phyloP scores from a whole-genome alignment of 129 eudicot genomes.

The Artemisia argyi region DNA sequence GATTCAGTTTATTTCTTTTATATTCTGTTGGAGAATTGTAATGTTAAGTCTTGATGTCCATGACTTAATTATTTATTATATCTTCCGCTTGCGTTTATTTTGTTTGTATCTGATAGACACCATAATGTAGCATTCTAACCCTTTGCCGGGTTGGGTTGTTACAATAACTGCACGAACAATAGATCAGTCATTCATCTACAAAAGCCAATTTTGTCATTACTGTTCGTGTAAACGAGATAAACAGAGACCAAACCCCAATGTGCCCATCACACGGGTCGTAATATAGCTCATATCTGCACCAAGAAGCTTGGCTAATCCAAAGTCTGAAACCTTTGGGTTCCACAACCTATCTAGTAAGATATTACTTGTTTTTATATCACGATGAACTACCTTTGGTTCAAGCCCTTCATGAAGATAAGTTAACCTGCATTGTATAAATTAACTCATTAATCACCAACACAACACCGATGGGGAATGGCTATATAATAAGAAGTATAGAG shows the following conservation, averaged over 20 bases:
- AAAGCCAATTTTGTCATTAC: neutral
- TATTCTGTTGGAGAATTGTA: too few relatives aligned
- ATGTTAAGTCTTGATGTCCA: too few relatives aligned
- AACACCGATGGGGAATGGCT: neutral
- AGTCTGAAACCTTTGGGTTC: slow-evolving; percentile 74
- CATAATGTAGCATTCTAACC: too few relatives aligned
- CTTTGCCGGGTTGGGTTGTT: too few relatives aligned
- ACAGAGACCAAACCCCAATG: slow-evolving; percentile 49
- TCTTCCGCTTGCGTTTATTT: too few relatives aligned
- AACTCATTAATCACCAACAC: neutral
- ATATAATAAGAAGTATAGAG: neutral
- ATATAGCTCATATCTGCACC: slow-evolving; percentile 64
- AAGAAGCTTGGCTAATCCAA: slow-evolving; percentile 75
- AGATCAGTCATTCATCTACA: slow-evolving; percentile 1
- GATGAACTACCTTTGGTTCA: slow-evolving; percentile 77
- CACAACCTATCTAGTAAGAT: slow-evolving; percentile 65
- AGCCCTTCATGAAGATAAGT: slow-evolving; percentile 73
- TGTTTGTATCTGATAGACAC: too few relatives aligned
- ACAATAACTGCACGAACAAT: slow-evolving; percentile 42
- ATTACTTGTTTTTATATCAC: slow-evolving; percentile 70
- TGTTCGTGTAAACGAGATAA: neutral
- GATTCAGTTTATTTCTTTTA: too few relatives aligned
- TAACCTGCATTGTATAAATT: slow-evolving; percentile 38
- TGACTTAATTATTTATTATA: too few relatives aligned
- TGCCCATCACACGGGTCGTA: slow-evolving; percentile 76